phyloP scores from a whole-genome alignment of 768 basidiomycete genomes.

The Kwoniella sp. region DNA sequence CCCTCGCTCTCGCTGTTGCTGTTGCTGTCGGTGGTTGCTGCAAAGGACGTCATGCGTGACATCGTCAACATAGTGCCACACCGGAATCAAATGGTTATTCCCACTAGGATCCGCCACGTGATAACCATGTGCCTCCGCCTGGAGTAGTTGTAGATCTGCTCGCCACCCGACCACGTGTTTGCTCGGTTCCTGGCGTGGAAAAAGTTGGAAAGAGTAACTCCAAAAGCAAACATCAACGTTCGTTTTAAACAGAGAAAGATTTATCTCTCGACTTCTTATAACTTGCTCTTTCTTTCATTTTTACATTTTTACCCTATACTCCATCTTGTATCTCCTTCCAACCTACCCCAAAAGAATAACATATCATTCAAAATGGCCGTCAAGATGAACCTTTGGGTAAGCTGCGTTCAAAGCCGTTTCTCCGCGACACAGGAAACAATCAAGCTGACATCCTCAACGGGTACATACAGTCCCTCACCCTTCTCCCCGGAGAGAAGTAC shows the following conservation, averaged over 20 bases:
- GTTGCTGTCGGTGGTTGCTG: too few species aligned
- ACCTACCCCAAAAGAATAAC: neutral
- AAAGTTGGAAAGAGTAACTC: constrained; percentile 6
- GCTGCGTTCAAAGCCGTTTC: neutral
- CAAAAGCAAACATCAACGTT: neutral
- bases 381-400: constrained; percentile 48
- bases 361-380: constrained; percentile 41
- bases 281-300: too few species aligned
- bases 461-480: constrained; percentile 48
- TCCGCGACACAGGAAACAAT: too few species aligned
- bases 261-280: constrained; percentile 6
- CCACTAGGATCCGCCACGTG: neutral
- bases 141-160: neutral
- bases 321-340: neutral
- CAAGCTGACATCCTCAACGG: too few species aligned
- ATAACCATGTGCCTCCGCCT: neutral
- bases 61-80: constrained; percentile 15
- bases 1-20: neutral
- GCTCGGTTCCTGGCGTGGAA: too few species aligned
- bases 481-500: constrained; percentile 58
- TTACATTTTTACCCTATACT: too few species aligned
- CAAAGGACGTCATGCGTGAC: too few species aligned
- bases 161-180: constrained; percentile 17
- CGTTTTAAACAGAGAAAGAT: constrained; percentile 8
- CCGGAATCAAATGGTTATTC: neutral